Conservation (phyloP, 1,139 yeast species). For the Kurtzmaniella natalensis region DNA sequence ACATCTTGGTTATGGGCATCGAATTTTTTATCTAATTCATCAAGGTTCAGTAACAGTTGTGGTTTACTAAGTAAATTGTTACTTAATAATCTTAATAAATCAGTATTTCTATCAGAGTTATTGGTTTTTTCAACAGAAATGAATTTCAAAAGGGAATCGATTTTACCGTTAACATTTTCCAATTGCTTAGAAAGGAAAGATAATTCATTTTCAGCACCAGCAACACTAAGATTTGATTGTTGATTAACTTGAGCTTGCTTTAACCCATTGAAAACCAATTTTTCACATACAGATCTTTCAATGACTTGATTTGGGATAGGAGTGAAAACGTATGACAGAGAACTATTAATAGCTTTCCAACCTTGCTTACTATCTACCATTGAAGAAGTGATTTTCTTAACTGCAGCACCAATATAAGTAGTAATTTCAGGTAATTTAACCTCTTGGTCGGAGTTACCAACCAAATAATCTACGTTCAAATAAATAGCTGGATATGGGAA, state of each 20-base stretch:
- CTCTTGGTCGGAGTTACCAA: constrained; percentile 22
- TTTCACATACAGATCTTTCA: constrained; percentile 57
- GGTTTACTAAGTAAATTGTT: constrained; percentile 62
- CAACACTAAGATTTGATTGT: constrained; percentile 14
- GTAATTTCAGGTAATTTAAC: constrained; percentile 44
- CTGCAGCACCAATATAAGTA: constrained; percentile 74
- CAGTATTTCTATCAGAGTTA: constrained; percentile 34
- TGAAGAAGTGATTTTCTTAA: constrained; percentile 51
- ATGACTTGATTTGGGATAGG: constrained; percentile 70
- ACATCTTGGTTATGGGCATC: constrained; percentile 78
- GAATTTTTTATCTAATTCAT: constrained; percentile 58
- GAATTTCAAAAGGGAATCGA: constrained; percentile 52
- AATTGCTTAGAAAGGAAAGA: constrained; percentile 52
- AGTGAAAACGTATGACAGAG: constrained; percentile 63
- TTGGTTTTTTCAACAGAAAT: constrained; percentile 43
- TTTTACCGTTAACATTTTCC: constrained; percentile 43
- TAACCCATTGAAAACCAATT: constrained; percentile 46
- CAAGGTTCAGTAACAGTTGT: constrained; percentile 50
- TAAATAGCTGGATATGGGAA: constrained; percentile 78
- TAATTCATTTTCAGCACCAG: constrained; percentile 18
- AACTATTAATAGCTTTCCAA: constrained; percentile 27
- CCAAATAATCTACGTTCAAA: constrained; percentile 50
- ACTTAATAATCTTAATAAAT: constrained; percentile 65
- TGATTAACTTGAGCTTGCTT: constrained; percentile 18
- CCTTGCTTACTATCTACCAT: constrained; percentile 44